Evolutionary conservation across 148 eudicot genomes (phyloP).

Genomic region (Heliosperma pusillum): DNA sequence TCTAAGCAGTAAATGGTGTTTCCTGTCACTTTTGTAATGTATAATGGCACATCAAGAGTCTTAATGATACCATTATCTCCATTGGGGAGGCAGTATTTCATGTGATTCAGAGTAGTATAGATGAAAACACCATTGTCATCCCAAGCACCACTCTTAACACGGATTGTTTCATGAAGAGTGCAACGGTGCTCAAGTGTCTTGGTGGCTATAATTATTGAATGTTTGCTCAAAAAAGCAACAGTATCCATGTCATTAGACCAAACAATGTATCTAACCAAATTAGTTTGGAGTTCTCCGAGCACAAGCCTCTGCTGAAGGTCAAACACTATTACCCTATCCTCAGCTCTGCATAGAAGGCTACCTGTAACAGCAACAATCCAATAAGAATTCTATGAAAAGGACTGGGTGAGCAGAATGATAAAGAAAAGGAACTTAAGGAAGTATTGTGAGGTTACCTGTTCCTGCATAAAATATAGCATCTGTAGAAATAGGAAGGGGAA

Average conservation of each 20-base stretch:
- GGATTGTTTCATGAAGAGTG: constrained; percentile 95
- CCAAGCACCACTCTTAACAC: constrained; percentile 98
- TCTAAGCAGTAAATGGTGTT: constrained; percentile 84
- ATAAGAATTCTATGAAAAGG: not conserved
- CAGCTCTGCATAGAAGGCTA: constrained; percentile 83
- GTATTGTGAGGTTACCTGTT: constrained; percentile 46
- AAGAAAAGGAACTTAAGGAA: no score
- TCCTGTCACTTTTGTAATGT: constrained; percentile 76
- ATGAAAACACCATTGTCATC: constrained; percentile 94
- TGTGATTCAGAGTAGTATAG: constrained; percentile 83
- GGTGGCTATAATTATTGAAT: constrained; percentile 78
- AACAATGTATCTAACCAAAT: constrained; percentile 79
- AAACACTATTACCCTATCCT: constrained; percentile 82
- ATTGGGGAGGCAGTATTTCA: constrained; percentile 89
- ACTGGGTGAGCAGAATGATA: no score
- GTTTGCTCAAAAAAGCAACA: constrained; percentile 90
- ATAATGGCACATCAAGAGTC: constrained; percentile 85
- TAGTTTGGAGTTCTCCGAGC: constrained; percentile 75
- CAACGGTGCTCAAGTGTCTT: constrained; percentile 88
- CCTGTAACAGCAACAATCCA: constrained; percentile 38
- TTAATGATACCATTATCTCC: constrained; percentile 91
- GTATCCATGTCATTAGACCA: constrained; percentile 97
- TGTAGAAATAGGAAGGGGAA: constrained; percentile 29
- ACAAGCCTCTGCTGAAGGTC: constrained; percentile 91
- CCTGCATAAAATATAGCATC: constrained; percentile 95